Evolutionary conservation across 192 early-diverging fungal genomes (phyloP), one percentile per base, ranked within the genome.

Genomic region (Spinellus fusiger): DNA sequence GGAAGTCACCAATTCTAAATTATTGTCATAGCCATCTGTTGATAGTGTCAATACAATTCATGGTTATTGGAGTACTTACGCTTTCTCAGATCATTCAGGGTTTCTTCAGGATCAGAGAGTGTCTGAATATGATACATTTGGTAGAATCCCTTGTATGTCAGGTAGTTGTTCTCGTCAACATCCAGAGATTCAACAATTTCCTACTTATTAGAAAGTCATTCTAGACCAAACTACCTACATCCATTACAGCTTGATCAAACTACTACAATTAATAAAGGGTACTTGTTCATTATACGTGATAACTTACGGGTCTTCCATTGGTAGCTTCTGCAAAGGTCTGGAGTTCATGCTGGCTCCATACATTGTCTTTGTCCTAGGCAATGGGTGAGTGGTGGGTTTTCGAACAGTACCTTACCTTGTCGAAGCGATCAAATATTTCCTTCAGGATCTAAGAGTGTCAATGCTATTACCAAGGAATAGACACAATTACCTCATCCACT

Each of bases 41-140:
- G 15, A 31, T 29, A 18, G 4, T 23, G n/a, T 25, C 22, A 23
- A 34, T 33, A 13, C 29, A 20, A 32, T 6, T 47, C 27, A 15
- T 46, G 12, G 23, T 12, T 44, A 25, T 31, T 32, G n/a, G 29
- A n/a, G 9, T 25, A 63, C 54, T 49, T 64, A 68, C 71, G 86
- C 59, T 80, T 86, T 44, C 80, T 74, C 32, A 91, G 73, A 64
- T 91, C 89, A 47, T 80, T 84, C 81, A 86, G 84, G 20, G 89
- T 91, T 72, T 89, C 87, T 35, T 84, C 81, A 16, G 81, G 80
- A 20, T 87, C 84, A 9, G 80, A 78, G 18, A 75, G 66, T 3
- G 83, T 86, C 64, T 86, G 86, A 49, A 88, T 64, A 54, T 86
- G 85, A 75, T 89, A 90, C 82, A 94, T 83, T 68, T 94, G 87